phyloP scores from a whole-genome alignment of 2,329 filamentous ascomycete species.

The Pseudocercospora fijiensis region DNA sequence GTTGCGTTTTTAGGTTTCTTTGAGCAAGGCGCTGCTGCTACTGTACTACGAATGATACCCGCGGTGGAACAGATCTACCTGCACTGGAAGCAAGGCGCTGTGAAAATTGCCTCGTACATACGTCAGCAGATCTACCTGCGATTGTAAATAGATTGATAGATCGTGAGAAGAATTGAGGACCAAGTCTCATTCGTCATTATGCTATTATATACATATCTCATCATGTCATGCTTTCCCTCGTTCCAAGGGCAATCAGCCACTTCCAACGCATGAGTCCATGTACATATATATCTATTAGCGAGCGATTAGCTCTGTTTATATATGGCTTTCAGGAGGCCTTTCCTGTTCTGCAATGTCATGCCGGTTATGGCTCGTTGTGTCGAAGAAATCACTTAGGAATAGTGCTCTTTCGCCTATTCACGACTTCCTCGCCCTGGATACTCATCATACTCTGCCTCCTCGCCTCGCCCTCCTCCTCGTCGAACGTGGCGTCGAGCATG shows the following conservation, averaged over 20 bases:
- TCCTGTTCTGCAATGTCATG: neutral
- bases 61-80: conserved; percentile 19
- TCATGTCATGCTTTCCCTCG: neutral
- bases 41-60: no score
- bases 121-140: conserved; percentile 14
- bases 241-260: neutral
- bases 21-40: conserved; percentile 11
- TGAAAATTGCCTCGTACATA: conserved; percentile 1
- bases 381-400: neutral
- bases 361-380: neutral
- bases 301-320: neutral
- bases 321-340: neutral
- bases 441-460: conserved; percentile 23
- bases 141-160: neutral
- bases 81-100: conserved; percentile 17
- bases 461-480: conserved; percentile 28
- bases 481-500: conserved; percentile 32
- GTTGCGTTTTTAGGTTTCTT: neutral
- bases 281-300: neutral
- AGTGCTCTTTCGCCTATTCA: neutral
- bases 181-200: neutral
- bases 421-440: conserved; percentile 8
- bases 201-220: neutral
- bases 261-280: neutral
- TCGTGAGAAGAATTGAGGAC: neutral